Conservation (phyloP, 177 flowering plant genomes). For the Vitis hybrid region DNA sequence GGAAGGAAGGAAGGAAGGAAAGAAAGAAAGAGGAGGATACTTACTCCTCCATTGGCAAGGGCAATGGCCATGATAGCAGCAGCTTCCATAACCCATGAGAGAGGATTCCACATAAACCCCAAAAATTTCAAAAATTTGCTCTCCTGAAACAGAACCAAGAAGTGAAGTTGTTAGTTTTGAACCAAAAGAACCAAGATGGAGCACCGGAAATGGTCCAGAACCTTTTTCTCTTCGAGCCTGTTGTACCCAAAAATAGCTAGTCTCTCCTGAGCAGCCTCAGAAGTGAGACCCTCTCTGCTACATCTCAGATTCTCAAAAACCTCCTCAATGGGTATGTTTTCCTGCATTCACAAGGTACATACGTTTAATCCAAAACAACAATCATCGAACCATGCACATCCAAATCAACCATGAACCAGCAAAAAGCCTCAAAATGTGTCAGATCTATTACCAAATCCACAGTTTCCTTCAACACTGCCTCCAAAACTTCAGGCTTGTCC, state of each 20-base stretch:
- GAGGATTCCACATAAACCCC: slow-evolving; percentile 97
- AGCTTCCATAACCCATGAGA: slow-evolving; percentile 96
- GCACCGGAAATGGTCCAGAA: neutral
- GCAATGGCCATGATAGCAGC: slow-evolving; percentile 94
- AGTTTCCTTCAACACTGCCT: slow-evolving; percentile 88
- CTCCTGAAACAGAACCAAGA: slow-evolving; percentile 34
- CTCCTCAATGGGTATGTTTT: slow-evolving; percentile 65
- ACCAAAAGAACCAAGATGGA: no score
- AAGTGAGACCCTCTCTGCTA: slow-evolving; percentile 41
- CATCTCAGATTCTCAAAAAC: slow-evolving; percentile 51
- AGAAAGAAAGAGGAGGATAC: slow-evolving; percentile 13
- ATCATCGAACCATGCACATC: slow-evolving; percentile 7
- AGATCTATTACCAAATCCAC: slow-evolving; percentile 95
- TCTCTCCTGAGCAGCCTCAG: slow-evolving; percentile 40
- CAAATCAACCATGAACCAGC: slow-evolving; percentile 4
- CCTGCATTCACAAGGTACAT: slow-evolving; percentile 43
- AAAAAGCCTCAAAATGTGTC: slow-evolving; percentile 15
- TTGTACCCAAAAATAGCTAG: slow-evolving; percentile 43
- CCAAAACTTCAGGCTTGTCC: slow-evolving; percentile 68
- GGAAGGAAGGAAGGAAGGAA: neutral
- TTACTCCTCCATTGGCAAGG: slow-evolving; percentile 85
- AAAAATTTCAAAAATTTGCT: slow-evolving; percentile 70
- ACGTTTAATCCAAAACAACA: slow-evolving; percentile 4
- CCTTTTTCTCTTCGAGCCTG: slow-evolving; percentile 60
- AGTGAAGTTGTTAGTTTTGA: no score